These are phyloP conservation scores for Aspergillus sp. DNA, from an alignment of 2,329 filamentous ascomycete genomes.

Conservation along the genomic window DNA sequence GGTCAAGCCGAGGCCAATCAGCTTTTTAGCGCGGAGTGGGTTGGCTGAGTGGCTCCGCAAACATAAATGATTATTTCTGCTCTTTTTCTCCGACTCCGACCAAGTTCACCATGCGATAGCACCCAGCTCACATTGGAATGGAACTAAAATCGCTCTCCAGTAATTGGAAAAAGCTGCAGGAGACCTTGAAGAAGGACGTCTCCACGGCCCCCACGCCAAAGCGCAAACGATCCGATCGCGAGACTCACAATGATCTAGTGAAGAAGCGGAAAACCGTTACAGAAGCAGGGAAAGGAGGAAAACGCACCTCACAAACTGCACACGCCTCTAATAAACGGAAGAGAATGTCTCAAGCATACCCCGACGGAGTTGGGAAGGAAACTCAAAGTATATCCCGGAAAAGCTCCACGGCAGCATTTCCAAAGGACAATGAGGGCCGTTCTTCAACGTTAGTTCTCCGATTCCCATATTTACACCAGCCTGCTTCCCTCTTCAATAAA, in stretches of 20 bases:
- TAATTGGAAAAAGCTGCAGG: conserved; percentile 54
- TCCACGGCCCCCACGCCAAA: conserved; percentile 25
- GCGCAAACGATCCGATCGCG: conserved; percentile 35
- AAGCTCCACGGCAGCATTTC: conserved; percentile 57
- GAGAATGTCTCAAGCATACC: conserved; percentile 31
- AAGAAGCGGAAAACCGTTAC: conserved; percentile 34
- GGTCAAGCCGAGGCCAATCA: conserved; percentile 11
- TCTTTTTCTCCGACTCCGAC: conserved; percentile 10
- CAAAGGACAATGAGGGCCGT: conserved; percentile 64
- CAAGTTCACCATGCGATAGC: conserved; percentile 24
- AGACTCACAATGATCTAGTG: conserved; percentile 28
- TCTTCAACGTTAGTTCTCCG: conserved; percentile 41
- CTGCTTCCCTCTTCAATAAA: neutral
- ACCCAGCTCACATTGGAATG: conserved; percentile 33
- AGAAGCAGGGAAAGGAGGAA: conserved; percentile 18
- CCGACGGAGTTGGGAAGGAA: conserved; percentile 47
- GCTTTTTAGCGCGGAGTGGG: conserved; percentile 18
- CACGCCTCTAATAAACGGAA: conserved; percentile 26
- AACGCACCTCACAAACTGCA: conserved; percentile 20
- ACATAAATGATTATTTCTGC: conserved; percentile 18
- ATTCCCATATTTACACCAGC: conserved; percentile 12
- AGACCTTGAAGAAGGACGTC: conserved; percentile 40
- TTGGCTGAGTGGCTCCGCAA: conserved; percentile 18
- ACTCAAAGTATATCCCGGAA: conserved; percentile 61
- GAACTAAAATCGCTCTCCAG: conserved; percentile 47